Evolutionary conservation across 169 alveolate genomes (phyloP).

Genomic region (Plasmodium gaboni): DNA sequence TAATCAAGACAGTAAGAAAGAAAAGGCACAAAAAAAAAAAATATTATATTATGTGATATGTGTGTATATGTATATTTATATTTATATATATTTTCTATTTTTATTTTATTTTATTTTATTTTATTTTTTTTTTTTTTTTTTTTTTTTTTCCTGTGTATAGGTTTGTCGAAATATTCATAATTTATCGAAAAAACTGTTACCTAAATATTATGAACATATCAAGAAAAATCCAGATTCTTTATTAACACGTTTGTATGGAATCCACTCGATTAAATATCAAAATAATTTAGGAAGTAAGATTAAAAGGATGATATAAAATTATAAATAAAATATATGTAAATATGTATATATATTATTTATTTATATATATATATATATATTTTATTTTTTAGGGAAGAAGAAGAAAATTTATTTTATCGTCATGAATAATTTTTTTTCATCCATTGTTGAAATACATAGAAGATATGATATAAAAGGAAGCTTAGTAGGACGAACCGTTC

Average conservation of each 20-base stretch:
- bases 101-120: not conserved
- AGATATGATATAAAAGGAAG: slow-evolving; percentile 95
- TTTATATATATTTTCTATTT: no score
- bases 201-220: slow-evolving; percentile 69
- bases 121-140: not conserved
- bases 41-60: no score
- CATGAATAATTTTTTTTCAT: slow-evolving; percentile 96
- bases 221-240: slow-evolving; percentile 85
- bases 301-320: not conserved
- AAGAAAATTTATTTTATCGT: slow-evolving; percentile 94
- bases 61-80: no score
- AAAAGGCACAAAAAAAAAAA: no score
- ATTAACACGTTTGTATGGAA: slow-evolving; percentile 91
- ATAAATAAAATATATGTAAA: not conserved
- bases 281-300: slow-evolving; percentile 21
- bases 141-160: not conserved
- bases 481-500: slow-evolving; percentile 91
- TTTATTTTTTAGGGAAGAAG: slow-evolving; percentile 30
- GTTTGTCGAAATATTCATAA: slow-evolving; percentile 31
- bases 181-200: slow-evolving; percentile 28
- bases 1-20: slow-evolving; percentile 82
- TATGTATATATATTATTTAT: not conserved
- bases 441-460: slow-evolving; percentile 92
- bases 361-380: not conserved
- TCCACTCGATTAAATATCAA: slow-evolving; percentile 89